Base-by-base conservation (phyloP, 139 green algal genomes). In the Microglena sp. region DNA sequence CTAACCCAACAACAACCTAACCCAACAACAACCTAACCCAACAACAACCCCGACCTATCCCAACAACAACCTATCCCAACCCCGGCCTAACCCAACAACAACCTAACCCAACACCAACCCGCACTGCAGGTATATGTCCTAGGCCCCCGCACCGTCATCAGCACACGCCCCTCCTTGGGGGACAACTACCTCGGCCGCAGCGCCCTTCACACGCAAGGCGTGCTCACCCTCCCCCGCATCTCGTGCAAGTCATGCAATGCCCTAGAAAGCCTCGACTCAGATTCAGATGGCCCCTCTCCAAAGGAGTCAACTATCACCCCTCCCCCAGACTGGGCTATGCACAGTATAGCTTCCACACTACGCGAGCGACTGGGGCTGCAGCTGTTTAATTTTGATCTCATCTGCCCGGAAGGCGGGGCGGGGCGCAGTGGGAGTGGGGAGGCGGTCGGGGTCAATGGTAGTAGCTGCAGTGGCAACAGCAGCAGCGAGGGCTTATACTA, bases 351-450 rank as follows among this genome's bases (percentile, higher is more conserved):
- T 26, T 30, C 67, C 28, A 63, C 69, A 21, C 60, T 95, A 55
- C 70, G 83, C 30, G 7, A 66, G 5, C 36, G 69, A 55, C 67
- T 91, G 22, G 74, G 82, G 1, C 73, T 95, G 45, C 73, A 82
- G 55, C 80, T 95, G 15, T 95, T 95, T 64, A 95, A 95, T 58
- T 95, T 95, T 75, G 88, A 95, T 60, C 71, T 95, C 22, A 85
- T 95, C 11, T 73, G 79, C n/a, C 86, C 86, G 0, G 66, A 61
- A 27, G 32, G 21, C 40, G 11, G 40, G 11, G 40, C 15, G 11
- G 40, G 40, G 15, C 11, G 40, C 11, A 15, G 11, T 50, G 40
- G 40, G 40, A 24, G 11, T 50, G 40, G 40, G 15, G 30, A 46
- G 45, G 62, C n/a, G 8, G 62, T 15, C 32, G 22, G 4, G 7